These are phyloP conservation scores for Schizochytrium sp. DNA, from an alignment of 108 stramenopile genomes.

Conservation along the genomic window DNA sequence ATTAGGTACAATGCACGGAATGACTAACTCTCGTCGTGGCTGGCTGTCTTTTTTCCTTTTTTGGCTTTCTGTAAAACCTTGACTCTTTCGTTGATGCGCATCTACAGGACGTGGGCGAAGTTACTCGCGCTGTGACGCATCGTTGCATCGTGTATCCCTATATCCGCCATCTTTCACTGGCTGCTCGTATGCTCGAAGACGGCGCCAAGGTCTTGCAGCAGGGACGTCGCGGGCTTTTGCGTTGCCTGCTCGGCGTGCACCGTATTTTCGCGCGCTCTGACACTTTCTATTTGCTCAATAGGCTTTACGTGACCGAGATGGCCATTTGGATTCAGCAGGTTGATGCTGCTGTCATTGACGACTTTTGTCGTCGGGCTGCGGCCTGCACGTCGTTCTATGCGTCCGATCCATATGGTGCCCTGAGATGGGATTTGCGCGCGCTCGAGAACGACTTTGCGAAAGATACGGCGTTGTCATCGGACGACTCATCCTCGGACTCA, in stretches of 20 bases:
- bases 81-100: too few species aligned
- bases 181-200: neutral
- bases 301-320: conserved; percentile 3
- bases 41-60: neutral
- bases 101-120: neutral
- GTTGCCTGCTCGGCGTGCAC: conserved; percentile 3
- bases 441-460: neutral
- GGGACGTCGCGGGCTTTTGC: neutral
- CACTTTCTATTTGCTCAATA: neutral
- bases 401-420: neutral
- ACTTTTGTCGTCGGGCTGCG: neutral
- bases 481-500: too few species aligned
- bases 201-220: neutral
- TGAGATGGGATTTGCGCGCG: neutral
- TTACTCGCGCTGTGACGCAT: neutral
- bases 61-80: too few species aligned
- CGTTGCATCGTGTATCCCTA: conserved; percentile 5
- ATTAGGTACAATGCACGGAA: neutral
- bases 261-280: conserved; percentile 9
- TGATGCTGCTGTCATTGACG: neutral
- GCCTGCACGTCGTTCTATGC: neutral
- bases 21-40: neutral
- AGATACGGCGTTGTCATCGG: neutral
- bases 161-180: neutral
- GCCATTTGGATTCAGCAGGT: neutral